These are phyloP conservation scores for Triadica sebifera DNA, from an alignment of 345 rosid genomes.

Conservation along the genomic window DNA sequence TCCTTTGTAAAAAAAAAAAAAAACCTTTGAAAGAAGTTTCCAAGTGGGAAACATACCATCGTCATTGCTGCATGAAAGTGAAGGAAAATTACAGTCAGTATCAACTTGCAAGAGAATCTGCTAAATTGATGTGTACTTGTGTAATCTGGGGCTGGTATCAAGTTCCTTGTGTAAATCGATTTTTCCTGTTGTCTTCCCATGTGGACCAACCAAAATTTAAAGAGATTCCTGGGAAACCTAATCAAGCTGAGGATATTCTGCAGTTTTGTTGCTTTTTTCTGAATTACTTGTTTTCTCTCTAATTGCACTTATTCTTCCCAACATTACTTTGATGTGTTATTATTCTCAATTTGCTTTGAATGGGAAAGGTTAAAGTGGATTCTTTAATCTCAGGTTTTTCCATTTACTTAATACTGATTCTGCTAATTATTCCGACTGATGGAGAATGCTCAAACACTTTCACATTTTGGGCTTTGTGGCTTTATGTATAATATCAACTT, in stretches of 20 bases:
- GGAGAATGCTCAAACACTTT: neutral
- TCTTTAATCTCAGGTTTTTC: neutral
- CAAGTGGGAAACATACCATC: conserved; percentile 19
- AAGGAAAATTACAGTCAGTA: conserved; percentile 8
- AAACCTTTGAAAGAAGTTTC: conserved; percentile 10
- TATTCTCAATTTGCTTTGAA: neutral
- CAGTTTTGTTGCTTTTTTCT: neutral
- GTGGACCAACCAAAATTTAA: conserved; percentile 12
- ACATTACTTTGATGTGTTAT: neutral
- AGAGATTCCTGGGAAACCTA: conserved; percentile 11
- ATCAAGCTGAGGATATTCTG: conserved; percentile 14
- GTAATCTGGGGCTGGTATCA: conserved; percentile 12
- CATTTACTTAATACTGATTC: neutral
- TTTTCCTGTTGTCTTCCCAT: neutral
- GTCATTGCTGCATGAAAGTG: conserved; percentile 7
- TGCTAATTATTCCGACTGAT: neutral
- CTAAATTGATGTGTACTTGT: conserved; percentile 9
- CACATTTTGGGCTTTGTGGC: neutral
- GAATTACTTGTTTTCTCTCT: neutral
- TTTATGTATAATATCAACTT: neutral
- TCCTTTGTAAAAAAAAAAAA: conserved; percentile 9
- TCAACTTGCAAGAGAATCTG: conserved; percentile 19
- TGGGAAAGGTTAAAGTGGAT: conserved; percentile 1
- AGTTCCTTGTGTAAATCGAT: conserved; percentile 4
- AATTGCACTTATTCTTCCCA: neutral